Evolutionary conservation across 129 eudicot genomes (phyloP), one percentile per base, ranked within the genome.

Genomic region (Tagetes patula): DNA sequence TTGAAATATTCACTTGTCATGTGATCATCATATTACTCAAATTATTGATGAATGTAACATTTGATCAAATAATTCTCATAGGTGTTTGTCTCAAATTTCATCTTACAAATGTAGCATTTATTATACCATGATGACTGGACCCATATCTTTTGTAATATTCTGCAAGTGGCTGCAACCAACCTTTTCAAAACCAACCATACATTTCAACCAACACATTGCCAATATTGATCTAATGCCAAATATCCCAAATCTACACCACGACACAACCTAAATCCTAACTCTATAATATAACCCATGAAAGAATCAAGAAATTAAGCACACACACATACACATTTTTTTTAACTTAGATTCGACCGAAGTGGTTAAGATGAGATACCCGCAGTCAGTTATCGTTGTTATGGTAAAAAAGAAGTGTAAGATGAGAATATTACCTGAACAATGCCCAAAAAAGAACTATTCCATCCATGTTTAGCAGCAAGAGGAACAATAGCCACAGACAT

Each of bases 401-500:
- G 27, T 20, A 20, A 40, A 11, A 9, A 47, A 47, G 13, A 47
- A 10, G 52, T 11, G 8, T 5, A 42, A 42, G 47, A 8, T 42
- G 3, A 47, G 13, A 47, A 47, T 64, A 34, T 13, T 75, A 92
- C 98, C 97, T 94, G 98, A 33, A 94, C 97, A 64, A 94, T 90
- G 46, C 98, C 98, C 74, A 90, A 82, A 70, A 94, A 94, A 77
- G 98, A 86, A 64, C 86, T 94, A 55, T 82, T 82, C 98, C 98
- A 94, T 6, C 93, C 93, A 83, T 94, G 65, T 73, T 88, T 82
- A 27, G 87, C 97, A 67, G 98, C 96, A 54, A 90, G 84, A 50
- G 98, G 98, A 77, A 94, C 98, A 64, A 94, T 74, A 38, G 96
- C 97, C 5, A 94, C 98, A 42, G 98, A 88, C 98, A 94, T 94